Evolutionary conservation across 2,329 filamentous ascomycete species (phyloP).

Genomic region (Verticillium zaregamsianum): DNA sequence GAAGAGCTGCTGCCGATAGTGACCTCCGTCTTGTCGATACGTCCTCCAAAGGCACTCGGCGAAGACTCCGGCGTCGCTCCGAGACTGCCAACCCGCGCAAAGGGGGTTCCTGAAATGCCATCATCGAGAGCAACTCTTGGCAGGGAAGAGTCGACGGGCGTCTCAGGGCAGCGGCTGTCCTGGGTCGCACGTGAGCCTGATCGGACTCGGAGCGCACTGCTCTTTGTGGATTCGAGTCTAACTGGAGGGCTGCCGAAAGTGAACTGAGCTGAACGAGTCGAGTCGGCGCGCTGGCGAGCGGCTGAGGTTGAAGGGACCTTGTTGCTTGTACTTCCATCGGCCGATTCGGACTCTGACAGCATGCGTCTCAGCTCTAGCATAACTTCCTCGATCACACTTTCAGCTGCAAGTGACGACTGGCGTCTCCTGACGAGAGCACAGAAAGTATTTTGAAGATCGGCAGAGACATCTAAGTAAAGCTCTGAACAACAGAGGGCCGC

Average conservation of each 20-base stretch:
- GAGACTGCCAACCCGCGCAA: constrained; percentile 40
- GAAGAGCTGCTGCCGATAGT: background rate
- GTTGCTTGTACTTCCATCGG: background rate
- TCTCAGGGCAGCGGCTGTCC: background rate
- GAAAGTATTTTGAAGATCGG: constrained; percentile 44
- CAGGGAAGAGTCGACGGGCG: constrained; percentile 2
- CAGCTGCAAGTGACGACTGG: constrained; percentile 33
- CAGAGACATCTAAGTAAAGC: constrained; percentile 40
- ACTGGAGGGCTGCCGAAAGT: background rate
- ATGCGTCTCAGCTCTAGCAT: constrained; percentile 23
- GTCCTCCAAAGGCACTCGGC: background rate
- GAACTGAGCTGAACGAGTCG: constrained; percentile 8
- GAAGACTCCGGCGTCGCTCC: constrained; percentile 15
- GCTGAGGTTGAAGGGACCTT: background rate
- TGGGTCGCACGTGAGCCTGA: background rate
- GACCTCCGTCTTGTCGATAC: background rate
- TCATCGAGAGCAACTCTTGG: constrained; percentile 31
- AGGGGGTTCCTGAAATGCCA: constrained; percentile 52
- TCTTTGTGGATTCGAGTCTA: background rate
- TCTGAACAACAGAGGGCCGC: constrained; percentile 44
- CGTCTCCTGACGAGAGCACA: constrained; percentile 42
- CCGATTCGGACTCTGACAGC: background rate
- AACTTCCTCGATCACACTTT: constrained; percentile 42
- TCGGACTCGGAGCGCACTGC: background rate
- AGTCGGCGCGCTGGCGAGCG: constrained; percentile 6